Evolutionary conservation across 805 yeast genomes (phyloP).

Genomic region (Hyphopichia homilentoma): DNA sequence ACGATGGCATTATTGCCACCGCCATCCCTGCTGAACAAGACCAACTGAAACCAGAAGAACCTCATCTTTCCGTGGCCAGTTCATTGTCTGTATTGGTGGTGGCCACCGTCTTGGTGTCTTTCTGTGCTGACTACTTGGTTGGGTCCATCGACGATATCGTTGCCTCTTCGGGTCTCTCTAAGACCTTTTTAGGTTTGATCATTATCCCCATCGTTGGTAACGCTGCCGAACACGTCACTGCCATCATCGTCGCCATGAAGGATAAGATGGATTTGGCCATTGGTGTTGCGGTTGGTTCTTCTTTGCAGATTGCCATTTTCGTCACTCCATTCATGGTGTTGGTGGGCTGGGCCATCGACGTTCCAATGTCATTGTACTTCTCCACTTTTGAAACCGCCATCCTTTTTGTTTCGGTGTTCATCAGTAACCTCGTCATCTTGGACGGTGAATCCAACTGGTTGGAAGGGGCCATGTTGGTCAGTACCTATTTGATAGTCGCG

Average conservation of each 20-base stretch:
- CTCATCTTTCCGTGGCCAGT: conserved; percentile 48
- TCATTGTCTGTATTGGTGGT: conserved; percentile 54
- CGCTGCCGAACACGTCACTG: conserved; percentile 98
- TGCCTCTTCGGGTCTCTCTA: conserved; percentile 76
- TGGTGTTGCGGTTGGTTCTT: conserved; percentile 95
- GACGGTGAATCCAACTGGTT: conserved; percentile 98
- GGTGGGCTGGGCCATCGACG: conserved; percentile 87
- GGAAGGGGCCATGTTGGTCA: conserved; percentile 89
- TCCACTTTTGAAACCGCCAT: conserved; percentile 93
- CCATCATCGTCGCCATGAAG: conserved; percentile 89
- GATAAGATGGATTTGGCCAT: conserved; percentile 97
- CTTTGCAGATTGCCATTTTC: conserved; percentile 91
- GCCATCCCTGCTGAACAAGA: conserved; percentile 19
- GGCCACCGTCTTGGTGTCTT: conserved; percentile 76
- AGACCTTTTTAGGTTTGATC: conserved; percentile 92
- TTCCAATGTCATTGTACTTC: conserved; percentile 90
- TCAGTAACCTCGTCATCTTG: conserved; percentile 78
- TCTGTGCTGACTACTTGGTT: conserved; percentile 91
- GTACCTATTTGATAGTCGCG: conserved; percentile 83
- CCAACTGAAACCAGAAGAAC: conserved; percentile 13
- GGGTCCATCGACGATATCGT: conserved; percentile 92
- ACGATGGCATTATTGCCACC: conserved; percentile 35
- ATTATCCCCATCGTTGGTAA: conserved; percentile 96
- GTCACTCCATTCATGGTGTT: conserved; percentile 94
- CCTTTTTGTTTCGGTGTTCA: conserved; percentile 82